Base-by-base conservation (phyloP, 176 grass and related monocot species). In the Carex parvula region DNA sequence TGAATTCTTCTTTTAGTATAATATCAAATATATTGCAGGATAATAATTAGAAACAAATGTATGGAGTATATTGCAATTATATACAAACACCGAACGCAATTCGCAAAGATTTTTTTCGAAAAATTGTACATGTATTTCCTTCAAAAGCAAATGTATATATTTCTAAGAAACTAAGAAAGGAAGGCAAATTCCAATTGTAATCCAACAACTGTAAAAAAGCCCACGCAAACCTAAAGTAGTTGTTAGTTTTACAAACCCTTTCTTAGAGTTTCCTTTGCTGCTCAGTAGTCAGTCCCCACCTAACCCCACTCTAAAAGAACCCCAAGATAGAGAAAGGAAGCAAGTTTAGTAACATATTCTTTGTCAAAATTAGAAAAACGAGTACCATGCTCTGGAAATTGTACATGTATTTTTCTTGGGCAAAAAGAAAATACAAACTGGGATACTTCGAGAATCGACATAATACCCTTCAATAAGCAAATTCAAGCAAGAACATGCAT, bases 51-150 rank as follows among this genome's bases (percentile, higher is more conserved):
- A 65, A 80, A 52, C 2, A 54, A 30, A 24, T 52, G 15, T 3
- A 33, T 13, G n/a, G 12, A 13, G 39, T 66, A 33, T 29, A 83
- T 50, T 68, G 81, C 60, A 66, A 83, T 54, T 76, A 50, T 54
- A 50, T 50, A 50, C 9, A 50, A 8, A 42, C 15, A 62, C n/a
- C 32, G 8, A 83, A 5, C 48, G 17, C n/a, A 83, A 20, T 64
- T 81, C 79, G 39, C 55, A 62, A 85, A 72, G 2, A 15, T 41
- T 30, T 52, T 79, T 78, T 54, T 85, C 57, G 83, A 73, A 44
- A 75, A 48, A 21, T 56, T 77, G 5, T 77, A 6, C 13, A 56
- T 10, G 41, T 67, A n/a, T 56, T 77, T 56, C 50, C 24, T 56
- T 56, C 22, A 17, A 32, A 57, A 55, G 17, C 16, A 33, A 2